phyloP scores from a whole-genome alignment of 2,329 filamentous ascomycete species.

The Mycocentrospora acerina region DNA sequence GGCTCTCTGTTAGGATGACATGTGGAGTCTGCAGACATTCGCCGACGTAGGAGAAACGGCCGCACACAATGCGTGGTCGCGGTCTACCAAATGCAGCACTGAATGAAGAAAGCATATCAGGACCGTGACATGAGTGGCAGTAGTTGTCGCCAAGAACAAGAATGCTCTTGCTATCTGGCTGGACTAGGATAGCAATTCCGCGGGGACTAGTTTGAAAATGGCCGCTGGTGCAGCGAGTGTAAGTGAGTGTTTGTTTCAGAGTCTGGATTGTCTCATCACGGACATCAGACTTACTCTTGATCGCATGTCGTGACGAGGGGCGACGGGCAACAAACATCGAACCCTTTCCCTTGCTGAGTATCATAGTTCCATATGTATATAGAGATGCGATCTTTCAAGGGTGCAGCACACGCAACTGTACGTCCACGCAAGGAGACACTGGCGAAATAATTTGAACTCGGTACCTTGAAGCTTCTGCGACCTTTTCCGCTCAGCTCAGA shows the following conservation, averaged over 20 bases:
- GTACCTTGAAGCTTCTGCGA: slow-evolving; percentile 25
- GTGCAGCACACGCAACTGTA: slow-evolving; percentile 24
- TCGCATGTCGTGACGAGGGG: not conserved
- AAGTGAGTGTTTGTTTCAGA: too few species aligned
- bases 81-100: too few species aligned
- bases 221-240: too few species aligned
- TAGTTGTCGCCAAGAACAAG: slow-evolving; percentile 3
- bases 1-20: too few species aligned
- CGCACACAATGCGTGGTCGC: not conserved
- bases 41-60: slow-evolving; percentile 17
- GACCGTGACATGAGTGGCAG: not conserved
- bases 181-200: slow-evolving; percentile 8
- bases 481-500: slow-evolving; percentile 13
- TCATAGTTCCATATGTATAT: slow-evolving; percentile 36
- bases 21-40: not conserved
- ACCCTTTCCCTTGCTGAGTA: slow-evolving; percentile 20
- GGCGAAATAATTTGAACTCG: slow-evolving; percentile 2
- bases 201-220: not conserved
- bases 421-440: slow-evolving; percentile 19
- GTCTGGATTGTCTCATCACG: too few species aligned
- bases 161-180: slow-evolving; percentile 15
- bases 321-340: slow-evolving; percentile 13
- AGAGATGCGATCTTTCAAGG: slow-evolving; percentile 1
- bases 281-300: too few species aligned
- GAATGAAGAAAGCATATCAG: not conserved